Evolutionary conservation across 306 rosid genomes (phyloP).

Genomic region (Echinosophora koreensis): DNA sequence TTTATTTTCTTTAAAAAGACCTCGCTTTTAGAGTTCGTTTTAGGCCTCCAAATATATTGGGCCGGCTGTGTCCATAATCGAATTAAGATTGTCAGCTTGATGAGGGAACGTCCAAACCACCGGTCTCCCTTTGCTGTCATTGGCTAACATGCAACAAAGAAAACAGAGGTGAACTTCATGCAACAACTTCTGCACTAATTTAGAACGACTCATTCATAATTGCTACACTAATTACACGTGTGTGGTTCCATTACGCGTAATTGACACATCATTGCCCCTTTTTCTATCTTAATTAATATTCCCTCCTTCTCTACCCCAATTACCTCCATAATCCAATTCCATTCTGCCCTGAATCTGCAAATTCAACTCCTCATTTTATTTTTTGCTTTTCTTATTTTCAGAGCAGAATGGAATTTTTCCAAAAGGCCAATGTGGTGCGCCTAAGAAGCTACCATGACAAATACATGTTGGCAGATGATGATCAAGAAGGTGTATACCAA

Average conservation of each 20-base stretch:
- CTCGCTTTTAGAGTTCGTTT: too few species aligned
- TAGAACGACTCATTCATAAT: constrained; percentile 15
- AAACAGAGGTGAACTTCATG: not conserved
- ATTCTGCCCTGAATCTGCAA: not conserved
- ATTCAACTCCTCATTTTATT: not conserved
- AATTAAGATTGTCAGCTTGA: too few species aligned
- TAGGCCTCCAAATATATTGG: too few species aligned
- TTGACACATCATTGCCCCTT: not conserved
- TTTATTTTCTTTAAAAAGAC: too few species aligned
- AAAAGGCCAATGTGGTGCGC: constrained; percentile 70
- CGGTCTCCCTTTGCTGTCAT: too few species aligned
- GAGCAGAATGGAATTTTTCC: constrained; percentile 73
- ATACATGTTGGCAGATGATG: constrained; percentile 75
- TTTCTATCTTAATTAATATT: not conserved
- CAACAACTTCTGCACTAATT: constrained; percentile 37
- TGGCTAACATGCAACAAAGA: too few species aligned
- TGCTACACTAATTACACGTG: constrained; percentile 26
- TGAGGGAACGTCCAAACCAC: too few species aligned
- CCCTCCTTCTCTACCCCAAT: not conserved
- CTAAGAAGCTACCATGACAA: constrained; percentile 84
- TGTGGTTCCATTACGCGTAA: not conserved
- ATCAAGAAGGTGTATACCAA: constrained; percentile 72
- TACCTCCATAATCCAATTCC: not conserved
- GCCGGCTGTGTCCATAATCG: too few species aligned
- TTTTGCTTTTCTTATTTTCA: not conserved